Conservation (phyloP, 345 rosid genomes). For the Geranium brycei region DNA sequence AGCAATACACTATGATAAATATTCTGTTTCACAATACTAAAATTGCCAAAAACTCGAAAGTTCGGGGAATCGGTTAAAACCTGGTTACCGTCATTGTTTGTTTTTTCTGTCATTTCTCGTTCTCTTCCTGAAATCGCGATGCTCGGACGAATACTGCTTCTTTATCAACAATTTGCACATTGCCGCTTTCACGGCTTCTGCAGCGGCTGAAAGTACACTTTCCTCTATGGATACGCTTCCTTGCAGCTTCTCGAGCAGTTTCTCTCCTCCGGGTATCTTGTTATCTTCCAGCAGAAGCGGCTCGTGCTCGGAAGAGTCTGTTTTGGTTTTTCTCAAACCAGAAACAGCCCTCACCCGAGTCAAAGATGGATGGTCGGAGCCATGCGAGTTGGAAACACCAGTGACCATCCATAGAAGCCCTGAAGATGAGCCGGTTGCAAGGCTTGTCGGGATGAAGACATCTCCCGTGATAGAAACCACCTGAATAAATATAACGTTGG, state of each 20-base stretch:
- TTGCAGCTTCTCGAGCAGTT: conserved; percentile 52
- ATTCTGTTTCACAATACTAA: conserved; percentile 1
- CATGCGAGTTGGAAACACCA: conserved; percentile 53
- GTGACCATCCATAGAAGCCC: conserved; percentile 61
- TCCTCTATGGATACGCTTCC: conserved; percentile 47
- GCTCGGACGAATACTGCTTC: conserved; percentile 70
- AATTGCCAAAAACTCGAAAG: conserved; percentile 17
- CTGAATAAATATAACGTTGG: conserved; percentile 20
- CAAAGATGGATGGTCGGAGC: conserved; percentile 33
- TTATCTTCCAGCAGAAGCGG: conserved; percentile 25
- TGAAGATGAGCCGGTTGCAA: conserved; percentile 29
- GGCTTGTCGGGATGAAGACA: conserved; percentile 62
- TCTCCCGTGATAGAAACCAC: conserved; percentile 40
- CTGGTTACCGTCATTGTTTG: conserved; percentile 20
- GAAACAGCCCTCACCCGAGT: conserved; percentile 40
- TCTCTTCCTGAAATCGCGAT: conserved; percentile 73
- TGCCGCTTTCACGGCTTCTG: conserved; percentile 67
- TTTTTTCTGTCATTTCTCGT: conserved; percentile 68
- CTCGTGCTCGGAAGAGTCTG: conserved; percentile 16
- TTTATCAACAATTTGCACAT: conserved; percentile 66
- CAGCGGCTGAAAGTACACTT: conserved; percentile 47
- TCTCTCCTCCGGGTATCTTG: conserved; percentile 50
- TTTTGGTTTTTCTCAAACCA: conserved; percentile 17
- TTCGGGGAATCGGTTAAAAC: conserved; percentile 32
- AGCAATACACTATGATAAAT: neutral